Evolutionary conservation across 257 asterid species (phyloP), one percentile per base, ranked within the genome.

Genomic region (Lycium barbarum): DNA sequence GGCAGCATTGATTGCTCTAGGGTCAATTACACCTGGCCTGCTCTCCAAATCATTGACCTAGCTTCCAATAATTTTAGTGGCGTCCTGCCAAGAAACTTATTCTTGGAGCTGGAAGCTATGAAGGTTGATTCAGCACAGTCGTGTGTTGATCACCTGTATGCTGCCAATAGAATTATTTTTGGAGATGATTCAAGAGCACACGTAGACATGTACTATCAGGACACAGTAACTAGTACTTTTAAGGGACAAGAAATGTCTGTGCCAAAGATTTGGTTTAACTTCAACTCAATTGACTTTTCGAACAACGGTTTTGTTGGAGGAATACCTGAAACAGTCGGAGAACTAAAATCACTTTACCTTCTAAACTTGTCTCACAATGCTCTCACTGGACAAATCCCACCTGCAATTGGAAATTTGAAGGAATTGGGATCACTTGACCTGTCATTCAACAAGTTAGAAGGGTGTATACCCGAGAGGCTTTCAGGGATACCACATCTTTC

Each of bases 21-120:
- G 10, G 45, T 74, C 20, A 85, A 90, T 0, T 74, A 81, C 81
- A 88, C 86, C 87, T 94, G 95, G 98, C 85, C 89, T 15, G 86
- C 90, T 88, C 94, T 94, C 83, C 95, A 92, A 86, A 90, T 94
- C 85, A 86, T 93, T 13, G 94, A 92, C 63, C 13, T 92, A 57
- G 89, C 97, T 53, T 90, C 67, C 79, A 94, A 92, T 74, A 84
- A 86, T 57, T 94, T 94, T 88, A 84, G 18, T 12, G 95, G 97
- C 1, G 1, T 35, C 65, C 65, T 94, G 18, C 47, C 78, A 61
- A 85, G 91, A 11, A 6, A 6, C 4, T 86, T 86, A 76, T 88
- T 91, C 79, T 38, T 84, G 58, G 88, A 83, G 38, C 90, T 93
- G 89, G 73, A 38, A 22, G 92, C 93, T 58, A 90, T 94, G 93